Percentiles rank a stretch among this genome's conserved stretches.
Evolutionary conservation across 768 basidiomycete species (phyloP).

Genomic region (Leccinum broughii): DNA sequence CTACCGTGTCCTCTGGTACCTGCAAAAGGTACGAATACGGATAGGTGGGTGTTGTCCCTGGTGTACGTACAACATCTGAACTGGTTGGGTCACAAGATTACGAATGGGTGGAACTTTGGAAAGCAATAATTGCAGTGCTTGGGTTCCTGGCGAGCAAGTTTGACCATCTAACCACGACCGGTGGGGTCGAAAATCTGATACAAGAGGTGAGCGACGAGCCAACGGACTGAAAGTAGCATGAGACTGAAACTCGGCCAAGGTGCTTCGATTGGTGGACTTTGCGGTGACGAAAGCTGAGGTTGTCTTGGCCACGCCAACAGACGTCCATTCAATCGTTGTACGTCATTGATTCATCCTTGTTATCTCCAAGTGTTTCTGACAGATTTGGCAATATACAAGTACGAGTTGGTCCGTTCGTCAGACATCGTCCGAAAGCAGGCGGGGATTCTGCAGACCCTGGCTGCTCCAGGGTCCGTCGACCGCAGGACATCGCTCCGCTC

Average conservation of each 20-base stretch:
- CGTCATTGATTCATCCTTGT: conserved; percentile 25
- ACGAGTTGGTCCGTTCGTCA: conserved; percentile 64
- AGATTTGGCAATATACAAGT: conserved; percentile 38
- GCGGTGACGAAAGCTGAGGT: conserved; percentile 51
- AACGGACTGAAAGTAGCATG: neutral
- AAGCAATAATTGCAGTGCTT: conserved; percentile 52
- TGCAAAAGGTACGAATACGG: conserved; percentile 53
- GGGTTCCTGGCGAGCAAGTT: conserved; percentile 56
- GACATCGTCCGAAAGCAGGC: conserved; percentile 48
- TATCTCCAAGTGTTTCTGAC: conserved; percentile 2
- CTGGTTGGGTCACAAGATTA: conserved; percentile 46
- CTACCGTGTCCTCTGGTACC: conserved; percentile 55
- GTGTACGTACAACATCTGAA: neutral
- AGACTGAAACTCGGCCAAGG: conserved; percentile 34
- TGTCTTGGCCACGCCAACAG: conserved; percentile 52
- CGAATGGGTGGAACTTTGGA: conserved; percentile 67
- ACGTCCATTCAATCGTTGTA: conserved; percentile 64
- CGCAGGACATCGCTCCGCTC: conserved; percentile 28
- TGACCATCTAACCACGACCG: conserved; percentile 51
- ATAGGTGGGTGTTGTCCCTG: conserved; percentile 44
- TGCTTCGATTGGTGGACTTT: conserved; percentile 53
- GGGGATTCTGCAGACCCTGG: conserved; percentile 43
- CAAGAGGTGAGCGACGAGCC: conserved; percentile 47
- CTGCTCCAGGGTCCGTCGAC: conserved; percentile 29
- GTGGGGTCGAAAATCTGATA: conserved; percentile 51